A percentile compares a stretch with the other conserved stretches of the same genome.
phyloP scores from a whole-genome alignment of 192 early-diverging fungal species.

The Mortierella claussenii region DNA sequence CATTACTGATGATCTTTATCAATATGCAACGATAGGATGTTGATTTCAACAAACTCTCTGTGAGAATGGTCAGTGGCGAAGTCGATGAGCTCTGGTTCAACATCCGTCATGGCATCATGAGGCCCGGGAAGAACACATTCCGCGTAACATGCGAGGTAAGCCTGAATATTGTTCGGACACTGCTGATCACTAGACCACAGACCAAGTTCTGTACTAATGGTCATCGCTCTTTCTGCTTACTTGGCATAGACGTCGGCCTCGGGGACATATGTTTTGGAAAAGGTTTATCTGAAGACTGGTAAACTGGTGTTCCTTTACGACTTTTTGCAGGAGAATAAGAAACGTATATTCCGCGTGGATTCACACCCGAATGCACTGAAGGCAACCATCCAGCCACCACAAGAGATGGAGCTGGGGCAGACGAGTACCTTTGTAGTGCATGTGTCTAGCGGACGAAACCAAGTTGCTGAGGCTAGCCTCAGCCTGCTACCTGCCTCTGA shows the following conservation, averaged over 20 bases:
- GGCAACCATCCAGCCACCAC: conserved; percentile 45
- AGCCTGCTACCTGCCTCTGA: conserved; percentile 32
- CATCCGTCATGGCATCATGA: conserved; percentile 55
- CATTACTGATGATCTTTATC: too few species aligned
- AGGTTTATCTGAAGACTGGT: conserved; percentile 63
- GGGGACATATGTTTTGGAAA: conserved; percentile 70
- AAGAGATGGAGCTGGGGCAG: conserved; percentile 44
- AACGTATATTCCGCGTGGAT: conserved; percentile 62
- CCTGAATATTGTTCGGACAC: too few species aligned
- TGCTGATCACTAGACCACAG: too few species aligned
- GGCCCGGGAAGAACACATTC: conserved; percentile 62
- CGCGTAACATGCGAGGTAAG: conserved; percentile 63
- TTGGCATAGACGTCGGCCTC: conserved; percentile 60
- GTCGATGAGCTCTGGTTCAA: conserved; percentile 64
- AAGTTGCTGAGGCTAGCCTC: conserved; percentile 39
- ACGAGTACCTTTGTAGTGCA: conserved; percentile 51
- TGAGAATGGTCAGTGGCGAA: conserved; percentile 62
- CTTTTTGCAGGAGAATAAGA: conserved; percentile 60
- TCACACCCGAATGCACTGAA: conserved; percentile 53
- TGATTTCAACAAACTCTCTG: conserved; percentile 56
- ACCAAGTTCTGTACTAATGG: too few species aligned
- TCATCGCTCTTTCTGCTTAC: too few species aligned
- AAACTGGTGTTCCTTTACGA: conserved; percentile 68
- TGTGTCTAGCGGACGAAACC: conserved; percentile 44
- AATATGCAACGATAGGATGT: conserved; percentile 45